Percentiles rank a stretch among this genome's conserved stretches.
Evolutionary conservation across 1,139 yeast genomes (phyloP).

Genomic region (Geotrichum klebahnii): DNA sequence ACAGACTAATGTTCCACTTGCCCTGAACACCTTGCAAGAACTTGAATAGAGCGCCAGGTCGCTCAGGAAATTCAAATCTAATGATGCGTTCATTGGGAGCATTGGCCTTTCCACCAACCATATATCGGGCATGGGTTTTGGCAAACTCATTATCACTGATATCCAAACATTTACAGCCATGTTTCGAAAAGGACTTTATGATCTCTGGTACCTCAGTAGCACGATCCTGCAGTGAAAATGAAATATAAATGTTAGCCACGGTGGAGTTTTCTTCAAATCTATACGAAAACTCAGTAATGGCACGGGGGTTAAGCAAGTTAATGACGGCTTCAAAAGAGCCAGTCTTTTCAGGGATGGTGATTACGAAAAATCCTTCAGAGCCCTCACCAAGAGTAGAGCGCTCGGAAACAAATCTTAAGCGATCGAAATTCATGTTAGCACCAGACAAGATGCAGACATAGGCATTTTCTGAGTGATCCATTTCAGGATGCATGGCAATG

Average conservation of each 20-base stretch:
- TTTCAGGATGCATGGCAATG: conserved; percentile 48
- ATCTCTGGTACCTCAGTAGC: conserved; percentile 52
- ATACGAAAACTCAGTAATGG: conserved; percentile 90
- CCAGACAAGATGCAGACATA: conserved; percentile 89
- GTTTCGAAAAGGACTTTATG: conserved; percentile 42
- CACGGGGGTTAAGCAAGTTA: conserved; percentile 73
- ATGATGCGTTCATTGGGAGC: conserved; percentile 70
- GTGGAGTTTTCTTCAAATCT: conserved; percentile 52
- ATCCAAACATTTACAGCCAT: conserved; percentile 55
- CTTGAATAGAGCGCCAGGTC: conserved; percentile 86
- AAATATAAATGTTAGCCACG: conserved; percentile 76
- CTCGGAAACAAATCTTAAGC: conserved; percentile 94
- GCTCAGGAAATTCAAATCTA: conserved; percentile 92
- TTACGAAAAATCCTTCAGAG: conserved; percentile 85
- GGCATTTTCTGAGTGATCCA: conserved; percentile 57
- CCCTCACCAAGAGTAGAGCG: conserved; percentile 98
- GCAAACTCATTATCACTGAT: conserved; percentile 92
- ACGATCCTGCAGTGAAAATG: conserved; percentile 66
- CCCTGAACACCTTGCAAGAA: conserved; percentile 68
- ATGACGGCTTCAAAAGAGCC: conserved; percentile 83
- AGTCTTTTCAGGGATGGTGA: conserved; percentile 85
- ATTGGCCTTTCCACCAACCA: conserved; percentile 81
- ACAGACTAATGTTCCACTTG: conserved; percentile 87
- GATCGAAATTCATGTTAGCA: conserved; percentile 96
- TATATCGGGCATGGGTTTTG: conserved; percentile 89